Conservation (phyloP, 176 grass and related monocot species). For the Cocos nucifera region DNA sequence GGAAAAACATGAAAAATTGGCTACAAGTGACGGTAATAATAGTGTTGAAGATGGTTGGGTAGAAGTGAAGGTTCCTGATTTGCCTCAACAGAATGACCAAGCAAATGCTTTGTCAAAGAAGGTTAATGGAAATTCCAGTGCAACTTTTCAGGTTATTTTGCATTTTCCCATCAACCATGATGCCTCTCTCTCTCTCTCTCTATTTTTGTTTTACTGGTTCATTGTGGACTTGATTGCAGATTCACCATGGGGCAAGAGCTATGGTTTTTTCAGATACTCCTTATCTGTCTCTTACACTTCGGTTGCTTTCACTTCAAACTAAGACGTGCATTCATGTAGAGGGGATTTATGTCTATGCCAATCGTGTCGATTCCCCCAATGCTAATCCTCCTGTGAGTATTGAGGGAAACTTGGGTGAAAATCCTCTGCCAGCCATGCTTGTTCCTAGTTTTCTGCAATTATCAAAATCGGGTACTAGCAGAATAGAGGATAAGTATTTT, state of each 20-base stretch:
- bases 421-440: constrained; percentile 83
- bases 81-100: constrained; percentile 15
- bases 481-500: constrained; percentile 47
- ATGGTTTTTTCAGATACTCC: constrained; percentile 90
- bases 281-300: constrained; percentile 59
- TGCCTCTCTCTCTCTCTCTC: too few species aligned
- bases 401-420: constrained; percentile 38
- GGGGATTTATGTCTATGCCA: constrained; percentile 78
- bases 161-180: not conserved
- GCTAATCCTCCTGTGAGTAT: constrained; percentile 18
- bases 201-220: constrained; percentile 12
- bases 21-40: constrained; percentile 25
- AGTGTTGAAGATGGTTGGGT: constrained; percentile 84
- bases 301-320: constrained; percentile 74
- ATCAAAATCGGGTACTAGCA: constrained; percentile 46
- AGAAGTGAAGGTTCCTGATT: constrained; percentile 57
- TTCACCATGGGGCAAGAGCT: constrained; percentile 87
- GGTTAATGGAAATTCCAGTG: constrained; percentile 17
- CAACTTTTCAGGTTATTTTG: constrained; percentile 30
- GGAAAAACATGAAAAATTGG: constrained; percentile 36
- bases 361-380: constrained; percentile 42
- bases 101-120: constrained; percentile 24
- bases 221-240: constrained; percentile 33
- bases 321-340: constrained; percentile 76
- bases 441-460: constrained; percentile 66